phyloP scores from a whole-genome alignment of 1,284 basidiomycete genomes.

The Xanthoconium separans region DNA sequence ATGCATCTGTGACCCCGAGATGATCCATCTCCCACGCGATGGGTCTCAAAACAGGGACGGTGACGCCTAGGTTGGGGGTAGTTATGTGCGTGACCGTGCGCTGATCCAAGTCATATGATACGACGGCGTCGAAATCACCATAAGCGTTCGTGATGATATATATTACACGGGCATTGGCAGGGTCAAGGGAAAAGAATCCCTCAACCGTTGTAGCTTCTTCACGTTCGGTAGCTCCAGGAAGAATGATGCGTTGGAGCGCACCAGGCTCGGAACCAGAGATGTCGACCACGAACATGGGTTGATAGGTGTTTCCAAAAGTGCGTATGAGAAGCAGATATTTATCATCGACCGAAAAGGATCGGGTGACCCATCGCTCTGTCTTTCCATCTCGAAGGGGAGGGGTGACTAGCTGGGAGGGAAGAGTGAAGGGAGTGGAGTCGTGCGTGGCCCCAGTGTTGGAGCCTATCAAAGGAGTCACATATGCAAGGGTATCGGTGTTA shows the following conservation, averaged over 20 bases:
- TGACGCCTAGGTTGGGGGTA: constrained; percentile 25
- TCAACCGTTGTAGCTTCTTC: constrained; percentile 23
- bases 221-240: constrained; percentile 33
- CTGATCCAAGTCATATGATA: constrained; percentile 33
- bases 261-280: constrained; percentile 28
- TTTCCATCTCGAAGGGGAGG: constrained; percentile 30
- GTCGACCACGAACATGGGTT: constrained; percentile 34
- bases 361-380: constrained; percentile 26
- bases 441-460: constrained; percentile 30
- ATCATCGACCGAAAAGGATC: constrained; percentile 37
- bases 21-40: constrained; percentile 31
- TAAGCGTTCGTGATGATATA: constrained; percentile 37
- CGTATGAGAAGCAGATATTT: constrained; percentile 32
- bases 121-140: constrained; percentile 34
- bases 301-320: constrained; percentile 27
- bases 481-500: constrained; percentile 34
- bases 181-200: constrained; percentile 32
- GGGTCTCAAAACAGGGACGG: constrained; percentile 29
- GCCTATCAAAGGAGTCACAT: constrained; percentile 27
- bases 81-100: constrained; percentile 34
- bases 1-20: constrained; percentile 26
- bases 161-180: constrained; percentile 21
- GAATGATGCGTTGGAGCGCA: constrained; percentile 26
- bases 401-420: constrained; percentile 33
- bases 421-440: constrained; percentile 25